phyloP scores from a whole-genome alignment of 148 eudicot species.

The Suaeda aralocaspica region DNA sequence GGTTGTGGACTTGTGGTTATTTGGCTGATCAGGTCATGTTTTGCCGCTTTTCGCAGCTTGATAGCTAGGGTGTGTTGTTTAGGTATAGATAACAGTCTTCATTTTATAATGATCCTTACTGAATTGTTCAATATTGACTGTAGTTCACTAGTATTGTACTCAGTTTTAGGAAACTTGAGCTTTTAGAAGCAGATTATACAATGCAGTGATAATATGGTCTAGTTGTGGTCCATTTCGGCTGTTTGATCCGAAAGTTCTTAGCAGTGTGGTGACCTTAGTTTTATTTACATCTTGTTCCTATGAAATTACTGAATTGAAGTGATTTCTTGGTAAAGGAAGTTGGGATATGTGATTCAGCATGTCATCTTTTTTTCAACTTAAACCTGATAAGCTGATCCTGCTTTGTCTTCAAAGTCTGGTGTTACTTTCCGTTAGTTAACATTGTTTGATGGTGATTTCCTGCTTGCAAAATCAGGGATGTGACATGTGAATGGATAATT shows the following conservation, averaged over 20 bases:
- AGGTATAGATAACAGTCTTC: neutral
- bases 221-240: neutral
- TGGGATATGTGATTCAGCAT: neutral
- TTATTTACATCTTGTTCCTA: too few species aligned
- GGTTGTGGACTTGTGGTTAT: neutral
- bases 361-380: neutral
- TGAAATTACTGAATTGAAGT: neutral
- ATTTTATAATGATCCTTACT: neutral
- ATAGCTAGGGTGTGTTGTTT: neutral
- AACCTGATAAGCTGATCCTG: neutral
- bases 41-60: neutral
- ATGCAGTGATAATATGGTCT: neutral
- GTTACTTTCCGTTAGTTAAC: neutral
- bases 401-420: neutral
- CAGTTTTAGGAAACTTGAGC: neutral
- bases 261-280: neutral
- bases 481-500: neutral
- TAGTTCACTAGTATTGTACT: too few species aligned
- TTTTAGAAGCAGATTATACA: neutral
- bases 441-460: constrained; percentile 9
- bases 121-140: neutral
- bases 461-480: constrained; percentile 7
- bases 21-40: neutral
- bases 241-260: neutral
- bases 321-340: neutral